A percentile compares a stretch with the other conserved stretches of the same genome.
phyloP scores from a whole-genome alignment of 2,329 filamentous ascomycete species.

The Trichophyton equinum region DNA sequence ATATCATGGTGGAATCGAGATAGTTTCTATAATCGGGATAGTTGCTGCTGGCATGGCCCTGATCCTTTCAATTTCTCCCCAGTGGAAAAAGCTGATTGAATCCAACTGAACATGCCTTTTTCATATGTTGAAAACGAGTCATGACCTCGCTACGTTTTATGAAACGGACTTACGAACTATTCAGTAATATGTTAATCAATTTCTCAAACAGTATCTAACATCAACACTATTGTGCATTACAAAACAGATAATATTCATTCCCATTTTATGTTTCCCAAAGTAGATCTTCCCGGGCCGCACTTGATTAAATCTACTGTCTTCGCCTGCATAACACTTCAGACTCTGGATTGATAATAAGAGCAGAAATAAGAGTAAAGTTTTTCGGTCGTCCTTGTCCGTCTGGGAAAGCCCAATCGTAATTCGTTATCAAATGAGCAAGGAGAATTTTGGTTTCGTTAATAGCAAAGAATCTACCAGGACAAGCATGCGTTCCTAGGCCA shows the following conservation, averaged over 20 bases:
- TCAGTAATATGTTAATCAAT: background rate
- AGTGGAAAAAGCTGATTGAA: background rate
- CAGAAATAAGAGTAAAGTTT: background rate
- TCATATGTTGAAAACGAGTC: background rate
- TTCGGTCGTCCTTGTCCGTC: background rate
- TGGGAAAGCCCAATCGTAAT: constrained; percentile 21
- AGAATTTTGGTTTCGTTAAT: constrained; percentile 24
- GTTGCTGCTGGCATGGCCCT: background rate
- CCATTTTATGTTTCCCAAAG: background rate
- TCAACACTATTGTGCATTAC: background rate
- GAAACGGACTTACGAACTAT: background rate
- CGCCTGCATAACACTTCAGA: background rate
- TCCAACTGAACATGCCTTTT: background rate
- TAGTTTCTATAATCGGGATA: background rate
- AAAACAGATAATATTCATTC: background rate
- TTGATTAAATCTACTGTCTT: background rate
- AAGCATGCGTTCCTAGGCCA: constrained; percentile 22
- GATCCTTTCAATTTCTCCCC: background rate
- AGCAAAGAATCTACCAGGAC: constrained; percentile 27
- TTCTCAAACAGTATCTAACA: background rate
- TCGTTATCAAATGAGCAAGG: constrained; percentile 21
- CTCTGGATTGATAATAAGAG: background rate
- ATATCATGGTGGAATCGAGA: background rate
- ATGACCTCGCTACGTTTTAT: background rate
- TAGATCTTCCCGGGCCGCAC: background rate